phyloP scores from a whole-genome alignment of 495 filamentous ascomycete species.

The Polyplosphaeria fusca region DNA sequence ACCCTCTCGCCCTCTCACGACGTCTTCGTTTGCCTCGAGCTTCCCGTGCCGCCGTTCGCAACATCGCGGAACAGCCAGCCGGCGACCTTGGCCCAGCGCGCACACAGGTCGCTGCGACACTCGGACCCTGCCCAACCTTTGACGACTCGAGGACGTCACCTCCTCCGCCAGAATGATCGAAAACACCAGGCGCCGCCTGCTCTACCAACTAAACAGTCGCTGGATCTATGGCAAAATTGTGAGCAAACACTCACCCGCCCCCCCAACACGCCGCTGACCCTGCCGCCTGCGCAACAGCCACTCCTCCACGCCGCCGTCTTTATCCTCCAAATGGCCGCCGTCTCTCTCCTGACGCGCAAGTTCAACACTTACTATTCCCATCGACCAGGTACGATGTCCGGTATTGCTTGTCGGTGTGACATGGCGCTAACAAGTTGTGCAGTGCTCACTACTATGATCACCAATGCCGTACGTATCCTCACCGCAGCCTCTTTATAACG shows the following conservation, averaged over 20 bases:
- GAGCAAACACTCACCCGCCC: constrained; percentile 6
- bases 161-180: constrained; percentile 30
- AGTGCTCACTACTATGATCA: constrained; percentile 98
- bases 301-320: constrained; percentile 82
- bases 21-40: no score
- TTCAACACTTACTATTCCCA: constrained; percentile 92
- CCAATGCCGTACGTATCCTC: constrained; percentile 73
- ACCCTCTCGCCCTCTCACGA: no score
- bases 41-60: no score
- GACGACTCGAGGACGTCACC: constrained; percentile 20
- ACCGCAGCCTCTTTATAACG: not conserved
- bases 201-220: constrained; percentile 42
- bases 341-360: constrained; percentile 74
- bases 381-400: constrained; percentile 77
- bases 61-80: no score
- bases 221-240: constrained; percentile 45
- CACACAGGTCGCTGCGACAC: constrained; percentile 11
- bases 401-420: constrained; percentile 11
- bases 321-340: constrained; percentile 79
- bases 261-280: not conserved
- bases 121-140: constrained; percentile 14
- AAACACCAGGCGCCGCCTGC: constrained; percentile 36
- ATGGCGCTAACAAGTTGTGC: constrained; percentile 10
- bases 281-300: constrained; percentile 55
- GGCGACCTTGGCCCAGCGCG: no score